Conservation (phyloP, 2,329 filamentous ascomycete species). For the Epichloe sibirici region DNA sequence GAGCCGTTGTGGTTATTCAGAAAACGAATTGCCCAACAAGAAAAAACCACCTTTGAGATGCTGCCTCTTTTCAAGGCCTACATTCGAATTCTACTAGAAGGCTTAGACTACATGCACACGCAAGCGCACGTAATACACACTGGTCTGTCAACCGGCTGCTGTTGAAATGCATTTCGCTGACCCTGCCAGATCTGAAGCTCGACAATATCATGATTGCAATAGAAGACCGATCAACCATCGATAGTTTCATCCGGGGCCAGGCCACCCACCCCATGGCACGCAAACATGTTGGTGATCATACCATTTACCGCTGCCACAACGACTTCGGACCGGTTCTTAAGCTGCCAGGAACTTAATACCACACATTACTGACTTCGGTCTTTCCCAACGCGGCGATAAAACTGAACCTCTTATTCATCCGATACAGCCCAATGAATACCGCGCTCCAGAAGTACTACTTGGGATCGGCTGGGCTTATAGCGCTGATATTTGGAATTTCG, state of each 20-base stretch:
- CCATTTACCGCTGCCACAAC: constrained; percentile 11
- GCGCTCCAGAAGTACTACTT: constrained; percentile 14
- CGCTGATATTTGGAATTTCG: constrained; percentile 11
- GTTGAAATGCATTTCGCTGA: not conserved
- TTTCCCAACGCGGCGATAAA: constrained; percentile 1
- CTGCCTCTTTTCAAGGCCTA: constrained; percentile 22
- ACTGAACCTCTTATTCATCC: constrained; percentile 5
- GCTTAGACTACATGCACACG: constrained; percentile 25
- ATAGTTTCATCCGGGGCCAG: constrained; percentile 9
- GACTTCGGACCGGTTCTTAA: constrained; percentile 7
- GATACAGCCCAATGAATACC: constrained; percentile 13
- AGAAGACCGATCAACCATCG: constrained; percentile 9
- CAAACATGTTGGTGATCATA: constrained; percentile 1
- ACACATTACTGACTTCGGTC: constrained; percentile 3
- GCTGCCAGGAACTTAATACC: constrained; percentile 1
- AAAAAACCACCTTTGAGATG: constrained; percentile 3
- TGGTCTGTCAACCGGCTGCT: constrained; percentile 15
- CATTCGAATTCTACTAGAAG: constrained; percentile 23
- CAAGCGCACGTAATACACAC: constrained; percentile 32
- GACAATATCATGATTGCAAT: constrained; percentile 14
- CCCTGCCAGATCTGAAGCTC: constrained; percentile 11
- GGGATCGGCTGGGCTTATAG: constrained; percentile 12
- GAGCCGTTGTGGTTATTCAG: constrained; percentile 25
- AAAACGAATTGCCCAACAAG: constrained; percentile 22
- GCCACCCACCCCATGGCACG: not conserved